These are phyloP conservation scores for Macrolepiota fuliginosa DNA, from an alignment of 768 basidiomycete species.

Conservation along the genomic window DNA sequence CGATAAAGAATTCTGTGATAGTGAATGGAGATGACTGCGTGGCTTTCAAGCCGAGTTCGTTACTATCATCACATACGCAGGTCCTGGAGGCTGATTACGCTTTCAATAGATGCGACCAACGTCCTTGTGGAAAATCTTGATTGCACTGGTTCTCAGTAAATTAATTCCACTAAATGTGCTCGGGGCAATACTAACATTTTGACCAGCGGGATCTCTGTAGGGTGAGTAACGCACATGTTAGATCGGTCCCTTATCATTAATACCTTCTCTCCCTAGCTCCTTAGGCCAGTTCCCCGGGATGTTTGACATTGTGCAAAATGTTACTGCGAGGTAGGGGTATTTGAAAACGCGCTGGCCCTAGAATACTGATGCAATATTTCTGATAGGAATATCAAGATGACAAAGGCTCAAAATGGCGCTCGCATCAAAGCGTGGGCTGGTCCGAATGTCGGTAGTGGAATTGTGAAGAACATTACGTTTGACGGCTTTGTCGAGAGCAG, in stretches of 20 bases:
- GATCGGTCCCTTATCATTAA: not conserved
- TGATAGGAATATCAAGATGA: constrained; percentile 53
- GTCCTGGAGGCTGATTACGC: constrained; percentile 22
- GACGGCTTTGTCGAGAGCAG: constrained; percentile 47
- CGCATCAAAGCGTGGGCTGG: constrained; percentile 71
- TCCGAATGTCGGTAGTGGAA: constrained; percentile 52
- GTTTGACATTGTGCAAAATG: constrained; percentile 62
- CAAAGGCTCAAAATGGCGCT: constrained; percentile 63
- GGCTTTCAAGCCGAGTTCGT: constrained; percentile 51
- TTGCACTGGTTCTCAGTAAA: constrained; percentile 60
- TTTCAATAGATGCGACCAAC: constrained; percentile 42
- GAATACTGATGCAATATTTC: not conserved
- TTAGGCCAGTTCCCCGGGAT: constrained; percentile 52
- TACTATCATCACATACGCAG: not conserved
- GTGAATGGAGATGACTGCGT: constrained; percentile 62
- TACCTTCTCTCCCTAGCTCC: constrained; percentile 33
- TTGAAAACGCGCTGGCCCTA: constrained; percentile 1
- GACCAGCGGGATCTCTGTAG: constrained; percentile 52
- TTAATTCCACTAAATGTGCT: not conserved
- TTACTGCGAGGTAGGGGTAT: constrained; percentile 40
- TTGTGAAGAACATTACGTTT: constrained; percentile 57
- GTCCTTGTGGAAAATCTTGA: constrained; percentile 53
- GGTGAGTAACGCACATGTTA: constrained; percentile 20
- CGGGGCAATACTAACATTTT: not conserved
- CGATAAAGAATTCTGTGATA: constrained; percentile 47